These are phyloP conservation scores for Rhizopogon parksii DNA, from an alignment of 1,284 basidiomycete species.

Conservation along the genomic window DNA sequence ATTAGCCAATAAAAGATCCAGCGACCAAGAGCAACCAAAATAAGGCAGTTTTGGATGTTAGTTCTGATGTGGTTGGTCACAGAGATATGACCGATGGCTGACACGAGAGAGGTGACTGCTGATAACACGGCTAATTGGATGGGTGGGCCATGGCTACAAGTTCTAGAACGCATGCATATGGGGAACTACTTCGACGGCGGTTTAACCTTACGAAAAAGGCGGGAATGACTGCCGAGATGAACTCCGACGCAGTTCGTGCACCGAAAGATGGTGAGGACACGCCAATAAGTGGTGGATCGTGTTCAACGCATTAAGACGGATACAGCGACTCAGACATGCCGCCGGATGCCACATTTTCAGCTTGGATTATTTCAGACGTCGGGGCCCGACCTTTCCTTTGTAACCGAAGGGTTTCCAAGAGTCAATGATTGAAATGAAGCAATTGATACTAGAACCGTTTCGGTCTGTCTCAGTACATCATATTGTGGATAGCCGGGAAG, in stretches of 20 bases:
- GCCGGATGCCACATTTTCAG: too few relatives aligned
- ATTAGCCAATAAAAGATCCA: background rate
- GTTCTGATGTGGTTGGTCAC: background rate
- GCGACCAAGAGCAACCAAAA: background rate
- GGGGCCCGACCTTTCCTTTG: too few relatives aligned
- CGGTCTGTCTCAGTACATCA: background rate
- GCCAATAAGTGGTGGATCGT: background rate
- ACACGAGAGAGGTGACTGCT: background rate
- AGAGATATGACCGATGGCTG: background rate
- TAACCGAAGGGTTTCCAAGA: too few relatives aligned
- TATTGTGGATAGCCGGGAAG: background rate
- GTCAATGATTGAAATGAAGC: too few relatives aligned
- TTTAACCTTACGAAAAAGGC: background rate
- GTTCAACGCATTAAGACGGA: too few relatives aligned
- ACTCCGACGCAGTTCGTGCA: background rate
- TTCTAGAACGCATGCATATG: background rate
- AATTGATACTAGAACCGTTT: background rate
- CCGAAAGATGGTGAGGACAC: background rate
- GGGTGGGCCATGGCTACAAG: background rate
- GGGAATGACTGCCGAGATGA: background rate
- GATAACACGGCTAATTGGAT: background rate
- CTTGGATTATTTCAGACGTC: too few relatives aligned
- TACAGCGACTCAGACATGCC: too few relatives aligned
- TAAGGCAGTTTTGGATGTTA: too few relatives aligned
- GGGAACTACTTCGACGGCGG: background rate